Evolutionary conservation across 169 alveolate genomes (phyloP).

Genomic region (Plasmodium chabaudi): DNA sequence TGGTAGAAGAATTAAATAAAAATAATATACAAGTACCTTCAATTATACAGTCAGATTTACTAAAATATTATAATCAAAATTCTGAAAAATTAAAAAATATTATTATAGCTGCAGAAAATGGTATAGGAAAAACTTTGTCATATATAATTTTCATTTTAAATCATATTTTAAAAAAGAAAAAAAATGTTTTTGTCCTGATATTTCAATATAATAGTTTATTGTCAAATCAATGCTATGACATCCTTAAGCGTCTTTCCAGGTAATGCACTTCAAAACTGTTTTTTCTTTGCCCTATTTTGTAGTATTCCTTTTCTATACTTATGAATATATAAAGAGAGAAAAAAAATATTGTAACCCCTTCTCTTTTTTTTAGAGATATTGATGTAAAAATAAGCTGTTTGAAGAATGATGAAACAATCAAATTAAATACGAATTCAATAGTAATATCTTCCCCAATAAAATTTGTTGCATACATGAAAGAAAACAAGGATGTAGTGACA

Average conservation of each 20-base stretch:
- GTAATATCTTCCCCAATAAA: constrained; percentile 33
- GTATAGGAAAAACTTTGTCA: constrained; percentile 70
- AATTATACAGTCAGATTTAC: constrained; percentile 51
- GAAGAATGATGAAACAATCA: constrained; percentile 4
- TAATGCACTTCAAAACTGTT: not conserved
- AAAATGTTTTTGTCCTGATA: constrained; percentile 19
- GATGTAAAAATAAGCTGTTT: constrained; percentile 18
- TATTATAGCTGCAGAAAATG: constrained; percentile 73
- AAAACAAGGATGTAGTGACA: constrained; percentile 13
- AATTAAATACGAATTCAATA: constrained; percentile 7
- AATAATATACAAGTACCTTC: constrained; percentile 41
- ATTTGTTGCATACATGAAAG: constrained; percentile 52
- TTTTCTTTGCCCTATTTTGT: not conserved
- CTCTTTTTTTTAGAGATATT: constrained; percentile 19
- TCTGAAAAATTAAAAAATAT: constrained; percentile 29
- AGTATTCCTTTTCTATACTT: not conserved
- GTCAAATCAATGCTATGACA: constrained; percentile 38
- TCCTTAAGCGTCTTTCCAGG: constrained; percentile 39
- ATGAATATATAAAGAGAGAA: not conserved
- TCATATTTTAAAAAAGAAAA: constrained; percentile 25
- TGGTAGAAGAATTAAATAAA: constrained; percentile 47
- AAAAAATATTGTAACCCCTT: not conserved
- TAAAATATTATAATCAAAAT: constrained; percentile 43
- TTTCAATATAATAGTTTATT: constrained; percentile 50
- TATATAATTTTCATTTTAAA: constrained; percentile 49